Conservation (phyloP, 1,139 yeast species). For the Debaryomyces nepalensis region DNA sequence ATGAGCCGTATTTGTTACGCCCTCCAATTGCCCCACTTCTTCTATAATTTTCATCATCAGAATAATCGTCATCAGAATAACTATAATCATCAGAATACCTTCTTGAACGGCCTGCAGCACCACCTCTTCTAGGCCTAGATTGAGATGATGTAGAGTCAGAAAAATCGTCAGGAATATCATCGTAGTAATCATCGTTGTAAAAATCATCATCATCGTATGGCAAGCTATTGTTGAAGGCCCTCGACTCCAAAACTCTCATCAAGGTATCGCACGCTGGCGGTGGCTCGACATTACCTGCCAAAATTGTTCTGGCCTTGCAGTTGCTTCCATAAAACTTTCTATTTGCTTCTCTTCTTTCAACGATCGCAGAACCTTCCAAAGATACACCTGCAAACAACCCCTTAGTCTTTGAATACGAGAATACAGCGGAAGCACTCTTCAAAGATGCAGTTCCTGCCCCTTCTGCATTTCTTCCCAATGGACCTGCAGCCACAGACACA, state of each 20-base stretch:
- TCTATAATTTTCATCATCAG: constrained; percentile 37
- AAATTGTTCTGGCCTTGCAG: constrained; percentile 82
- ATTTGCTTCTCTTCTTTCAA: constrained; percentile 96
- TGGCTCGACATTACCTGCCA: constrained; percentile 84
- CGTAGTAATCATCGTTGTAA: constrained; percentile 63
- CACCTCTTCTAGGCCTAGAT: constrained; percentile 30
- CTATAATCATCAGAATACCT: constrained; percentile 47
- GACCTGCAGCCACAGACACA: constrained; percentile 97
- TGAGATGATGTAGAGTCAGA: constrained; percentile 50
- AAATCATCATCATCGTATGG: constrained; percentile 55
- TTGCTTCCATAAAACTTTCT: constrained; percentile 88
- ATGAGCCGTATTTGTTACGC: constrained; percentile 25
- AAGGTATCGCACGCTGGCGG: constrained; percentile 94
- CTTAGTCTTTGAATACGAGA: constrained; percentile 92
- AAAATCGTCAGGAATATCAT: constrained; percentile 75
- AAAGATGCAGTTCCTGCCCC: constrained; percentile 96
- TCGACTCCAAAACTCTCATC: constrained; percentile 82
- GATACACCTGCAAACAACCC: constrained; percentile 98
- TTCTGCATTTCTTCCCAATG: constrained; percentile 95
- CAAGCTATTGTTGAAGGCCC: constrained; percentile 72
- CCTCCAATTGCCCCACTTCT: constrained; percentile 19
- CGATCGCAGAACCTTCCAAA: constrained; percentile 91
- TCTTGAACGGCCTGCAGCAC: constrained; percentile 31
- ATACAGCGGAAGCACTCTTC: constrained; percentile 86
- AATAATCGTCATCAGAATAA: constrained; percentile 45